Percentiles rank a stretch among this genome's conserved stretches.
These are phyloP conservation scores for Dendrobium chrysotoxum DNA, from an alignment of 106 monocot species.

Conservation along the genomic window DNA sequence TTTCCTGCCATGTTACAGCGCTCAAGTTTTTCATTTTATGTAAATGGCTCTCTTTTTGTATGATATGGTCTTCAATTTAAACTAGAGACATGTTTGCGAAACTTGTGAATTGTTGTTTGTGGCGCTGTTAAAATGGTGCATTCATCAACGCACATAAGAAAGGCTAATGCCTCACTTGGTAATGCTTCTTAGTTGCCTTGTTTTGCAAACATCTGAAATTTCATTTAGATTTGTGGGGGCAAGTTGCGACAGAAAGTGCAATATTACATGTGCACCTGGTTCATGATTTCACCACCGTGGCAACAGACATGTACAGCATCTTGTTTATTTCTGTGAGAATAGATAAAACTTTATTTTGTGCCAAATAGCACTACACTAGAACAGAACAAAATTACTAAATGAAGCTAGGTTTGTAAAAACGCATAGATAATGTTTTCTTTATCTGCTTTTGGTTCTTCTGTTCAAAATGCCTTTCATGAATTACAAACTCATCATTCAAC, in stretches of 20 bases:
- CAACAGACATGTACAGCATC: neutral
- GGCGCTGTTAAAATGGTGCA: neutral
- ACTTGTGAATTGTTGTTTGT: neutral
- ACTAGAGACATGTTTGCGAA: neutral
- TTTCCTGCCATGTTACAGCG: no score
- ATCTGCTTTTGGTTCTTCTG: neutral
- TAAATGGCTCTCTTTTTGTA: neutral
- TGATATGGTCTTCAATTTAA: neutral
- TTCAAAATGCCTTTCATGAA: neutral
- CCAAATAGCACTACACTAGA: neutral
- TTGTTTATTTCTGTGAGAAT: neutral
- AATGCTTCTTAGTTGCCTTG: neutral
- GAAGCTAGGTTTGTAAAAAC: neutral
- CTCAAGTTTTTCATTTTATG: neutral
- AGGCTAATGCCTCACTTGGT: no score
- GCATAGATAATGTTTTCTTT: neutral
- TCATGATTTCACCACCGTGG: neutral
- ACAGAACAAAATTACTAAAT: neutral
- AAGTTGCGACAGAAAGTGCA: neutral
- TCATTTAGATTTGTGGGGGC: neutral
- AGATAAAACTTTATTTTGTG: neutral
- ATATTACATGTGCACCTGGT: neutral
- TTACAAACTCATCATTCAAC: neutral
- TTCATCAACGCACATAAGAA: neutral
- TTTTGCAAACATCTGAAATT: neutral